phyloP scores from a whole-genome alignment of 2,329 filamentous ascomycete genomes.

The Fusarium palustre region DNA sequence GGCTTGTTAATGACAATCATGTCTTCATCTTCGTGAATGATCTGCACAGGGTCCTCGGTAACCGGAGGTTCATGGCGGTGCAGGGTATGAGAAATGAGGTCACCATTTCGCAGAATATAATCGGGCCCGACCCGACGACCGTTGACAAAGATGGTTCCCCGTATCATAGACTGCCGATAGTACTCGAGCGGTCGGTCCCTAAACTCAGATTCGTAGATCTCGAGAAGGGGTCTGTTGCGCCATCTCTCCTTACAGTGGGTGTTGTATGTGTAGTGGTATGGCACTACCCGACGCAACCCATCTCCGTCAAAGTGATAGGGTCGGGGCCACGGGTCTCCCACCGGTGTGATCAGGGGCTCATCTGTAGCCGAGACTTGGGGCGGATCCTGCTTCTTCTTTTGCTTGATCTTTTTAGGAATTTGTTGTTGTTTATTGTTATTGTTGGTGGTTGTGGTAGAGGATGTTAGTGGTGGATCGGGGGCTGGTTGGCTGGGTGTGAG shows the following conservation, averaged over 20 bases:
- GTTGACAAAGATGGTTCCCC: conserved; percentile 83
- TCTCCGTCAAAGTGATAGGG: conserved; percentile 84
- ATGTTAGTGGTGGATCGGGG: conserved; percentile 20
- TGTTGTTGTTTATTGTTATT: conserved; percentile 17
- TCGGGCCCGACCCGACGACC: conserved; percentile 75
- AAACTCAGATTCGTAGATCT: conserved; percentile 93
- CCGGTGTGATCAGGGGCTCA: conserved; percentile 50
- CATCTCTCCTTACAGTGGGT: conserved; percentile 95
- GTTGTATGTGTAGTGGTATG: conserved; percentile 95
- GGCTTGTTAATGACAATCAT: conserved; percentile 98
- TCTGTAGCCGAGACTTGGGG: conserved; percentile 37
- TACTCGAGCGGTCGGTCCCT: conserved; percentile 87
- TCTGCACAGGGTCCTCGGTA: conserved; percentile 79
- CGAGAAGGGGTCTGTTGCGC: conserved; percentile 82
- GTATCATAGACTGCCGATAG: conserved; percentile 86
- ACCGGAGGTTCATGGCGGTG: conserved; percentile 97
- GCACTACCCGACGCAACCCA: conserved; percentile 82
- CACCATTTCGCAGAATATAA: conserved; percentile 85
- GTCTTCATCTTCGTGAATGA: conserved; percentile 91
- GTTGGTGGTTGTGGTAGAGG: conserved; percentile 7
- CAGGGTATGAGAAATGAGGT: conserved; percentile 90
- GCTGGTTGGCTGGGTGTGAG: conserved; percentile 19
- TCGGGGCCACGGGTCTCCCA: conserved; percentile 60
- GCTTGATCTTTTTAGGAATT: conserved; percentile 28
- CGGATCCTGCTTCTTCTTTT: conserved; percentile 35